Conservation (phyloP, 2,329 filamentous ascomycete genomes). For the Cladophialophora bantiana region DNA sequence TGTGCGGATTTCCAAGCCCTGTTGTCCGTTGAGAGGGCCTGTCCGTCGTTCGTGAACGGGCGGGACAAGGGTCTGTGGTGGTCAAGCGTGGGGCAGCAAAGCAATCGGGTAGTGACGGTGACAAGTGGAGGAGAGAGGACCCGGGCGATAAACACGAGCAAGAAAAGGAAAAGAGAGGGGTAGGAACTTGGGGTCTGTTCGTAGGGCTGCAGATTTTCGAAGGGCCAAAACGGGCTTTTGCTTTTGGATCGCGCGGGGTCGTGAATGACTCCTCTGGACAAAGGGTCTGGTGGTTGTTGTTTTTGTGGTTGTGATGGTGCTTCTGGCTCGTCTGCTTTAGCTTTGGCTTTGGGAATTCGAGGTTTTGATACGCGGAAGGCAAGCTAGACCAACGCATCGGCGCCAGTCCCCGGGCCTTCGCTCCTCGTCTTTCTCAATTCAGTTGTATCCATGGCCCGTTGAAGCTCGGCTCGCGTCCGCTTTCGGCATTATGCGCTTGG, state of each 20-base stretch:
- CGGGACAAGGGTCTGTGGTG: constrained; percentile 1
- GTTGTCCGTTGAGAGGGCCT: background rate
- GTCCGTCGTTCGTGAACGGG: constrained; percentile 1
- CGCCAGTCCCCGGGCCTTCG: background rate
- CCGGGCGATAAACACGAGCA: constrained; percentile 7
- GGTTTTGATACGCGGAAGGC: constrained; percentile 1
- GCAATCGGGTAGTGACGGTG: background rate
- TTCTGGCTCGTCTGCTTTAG: background rate
- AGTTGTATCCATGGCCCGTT: background rate
- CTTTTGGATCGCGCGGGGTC: constrained; percentile 10
- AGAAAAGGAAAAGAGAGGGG: constrained; percentile 3
- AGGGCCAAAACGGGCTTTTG: background rate
- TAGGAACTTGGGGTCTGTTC: background rate
- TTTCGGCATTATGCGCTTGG: constrained; percentile 7
- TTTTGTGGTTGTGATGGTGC: background rate
- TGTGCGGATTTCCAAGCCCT: constrained; percentile 2
- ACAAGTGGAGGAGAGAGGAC: background rate
- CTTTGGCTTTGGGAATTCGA: background rate
- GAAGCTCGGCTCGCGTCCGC: constrained; percentile 5
- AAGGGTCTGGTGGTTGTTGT: background rate
- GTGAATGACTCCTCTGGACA: background rate
- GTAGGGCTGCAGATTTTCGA: constrained; percentile 17
- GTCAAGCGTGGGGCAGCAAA: background rate
- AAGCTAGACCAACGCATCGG: constrained; percentile 1
- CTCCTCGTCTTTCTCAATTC: background rate